Evolutionary conservation across 805 yeast genomes (phyloP).

Genomic region (Ogataea minuta): DNA sequence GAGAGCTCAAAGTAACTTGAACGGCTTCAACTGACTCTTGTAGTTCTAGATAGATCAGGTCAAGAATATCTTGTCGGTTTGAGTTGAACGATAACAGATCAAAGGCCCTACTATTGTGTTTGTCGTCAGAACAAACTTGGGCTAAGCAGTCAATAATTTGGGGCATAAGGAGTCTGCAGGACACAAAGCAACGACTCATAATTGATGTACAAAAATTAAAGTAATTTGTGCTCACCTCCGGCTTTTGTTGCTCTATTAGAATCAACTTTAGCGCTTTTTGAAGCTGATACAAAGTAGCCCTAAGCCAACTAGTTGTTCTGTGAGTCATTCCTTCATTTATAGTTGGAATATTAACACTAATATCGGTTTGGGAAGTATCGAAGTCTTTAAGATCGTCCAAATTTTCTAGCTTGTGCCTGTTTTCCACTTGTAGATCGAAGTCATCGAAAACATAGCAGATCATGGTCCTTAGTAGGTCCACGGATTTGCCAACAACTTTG

Average conservation of each 20-base stretch:
- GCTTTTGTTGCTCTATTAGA: conserved; percentile 23
- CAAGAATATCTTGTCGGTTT: conserved; percentile 13
- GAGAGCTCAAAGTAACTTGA: conserved; percentile 23
- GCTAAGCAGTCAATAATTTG: conserved; percentile 33
- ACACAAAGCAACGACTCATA: conserved; percentile 32
- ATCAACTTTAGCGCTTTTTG: conserved; percentile 43
- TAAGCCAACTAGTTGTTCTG: conserved; percentile 54
- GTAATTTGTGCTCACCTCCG: conserved; percentile 35
- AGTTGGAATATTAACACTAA: conserved; percentile 22
- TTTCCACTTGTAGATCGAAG: conserved; percentile 31
- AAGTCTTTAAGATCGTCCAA: conserved; percentile 17
- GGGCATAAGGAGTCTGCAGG: conserved; percentile 39
- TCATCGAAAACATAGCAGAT: conserved; percentile 42
- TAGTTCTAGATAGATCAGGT: conserved; percentile 10
- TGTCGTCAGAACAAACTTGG: conserved; percentile 20
- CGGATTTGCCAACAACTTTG: conserved; percentile 32
- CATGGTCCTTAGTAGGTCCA: conserved; percentile 33
- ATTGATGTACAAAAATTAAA: conserved; percentile 32
- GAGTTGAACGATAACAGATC: conserved; percentile 18
- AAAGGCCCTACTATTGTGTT: conserved; percentile 7
- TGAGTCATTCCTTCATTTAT: conserved; percentile 16
- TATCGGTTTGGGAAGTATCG: background rate
- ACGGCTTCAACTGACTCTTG: conserved; percentile 18
- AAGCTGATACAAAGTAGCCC: conserved; percentile 50
- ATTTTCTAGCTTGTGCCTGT: conserved; percentile 6